Evolutionary conservation across 2,329 filamentous ascomycete species (phyloP), one percentile per base, ranked within the genome.

Genomic region (Cordyceps pruinosa): DNA sequence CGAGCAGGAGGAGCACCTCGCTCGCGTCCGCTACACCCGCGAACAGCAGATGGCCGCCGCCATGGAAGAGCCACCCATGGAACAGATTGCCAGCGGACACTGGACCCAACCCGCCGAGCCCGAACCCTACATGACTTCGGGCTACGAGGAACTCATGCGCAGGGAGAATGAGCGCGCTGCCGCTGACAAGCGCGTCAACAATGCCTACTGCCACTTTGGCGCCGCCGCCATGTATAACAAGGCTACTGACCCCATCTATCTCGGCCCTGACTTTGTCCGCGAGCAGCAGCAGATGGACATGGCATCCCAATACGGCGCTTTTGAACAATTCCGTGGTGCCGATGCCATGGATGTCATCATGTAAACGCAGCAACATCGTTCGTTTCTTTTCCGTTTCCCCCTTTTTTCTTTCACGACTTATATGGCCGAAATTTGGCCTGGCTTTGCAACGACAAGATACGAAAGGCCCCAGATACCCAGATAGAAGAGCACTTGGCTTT

Each of bases 71-170:
- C 82, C 85, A 66, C 73, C 76, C 1, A 66, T 77, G 19, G 66
- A 78, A 8, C 82, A 86, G 67, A 73, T 73, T 3, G 70, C 72
- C 9, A 78, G 84, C 59, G 77, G 81, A 26, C 75, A 76, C 52
- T 85, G 83, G 81, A 64, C 75, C 28, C 67, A 68, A 28, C 68
- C 66, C 61, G 70, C 46, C 4, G 77, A 82, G 60, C 83, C 82
- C 39, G 90, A 95, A 70, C 90, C 90, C 0, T 96, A 96, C 71
- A 95, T 96, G 82, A 71, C 82, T 48, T 86, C 84, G 7, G 91
- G 91, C 15, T 96, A 96, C 68, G 87, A 90, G 65, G 77, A 83
- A 66, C 73, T 88, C 58, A 83, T 86, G 58, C 77, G 78, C 58
- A 77, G 83, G 55, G 85, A 89, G 66, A 83, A 86, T 60, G 80